phyloP scores from a whole-genome alignment of 2,329 filamentous ascomycete genomes.

The Aspergillus quadricinctus region DNA sequence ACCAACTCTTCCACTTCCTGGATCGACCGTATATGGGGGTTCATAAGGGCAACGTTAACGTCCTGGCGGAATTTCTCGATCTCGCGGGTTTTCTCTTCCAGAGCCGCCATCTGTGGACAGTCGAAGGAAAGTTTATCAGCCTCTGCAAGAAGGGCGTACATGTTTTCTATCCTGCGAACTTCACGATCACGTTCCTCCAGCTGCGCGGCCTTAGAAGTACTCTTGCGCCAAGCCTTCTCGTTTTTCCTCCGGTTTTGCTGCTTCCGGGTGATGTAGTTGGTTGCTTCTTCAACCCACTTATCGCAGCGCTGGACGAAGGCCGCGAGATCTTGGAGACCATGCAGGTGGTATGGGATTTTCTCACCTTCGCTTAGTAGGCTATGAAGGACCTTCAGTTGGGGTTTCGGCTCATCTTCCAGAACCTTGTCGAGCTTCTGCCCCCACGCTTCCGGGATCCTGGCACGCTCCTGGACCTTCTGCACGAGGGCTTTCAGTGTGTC shows the following conservation, averaged over 20 bases:
- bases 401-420: constrained; percentile 76
- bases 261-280: constrained; percentile 92
- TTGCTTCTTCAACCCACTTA: constrained; percentile 96
- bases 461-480: constrained; percentile 79
- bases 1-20: constrained; percentile 82
- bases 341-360: constrained; percentile 86
- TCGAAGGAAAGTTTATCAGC: constrained; percentile 89
- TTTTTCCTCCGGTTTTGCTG: constrained; percentile 96
- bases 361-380: constrained; percentile 87
- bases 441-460: constrained; percentile 81
- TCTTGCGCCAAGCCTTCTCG: constrained; percentile 78
- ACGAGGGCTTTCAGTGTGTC: constrained; percentile 63
- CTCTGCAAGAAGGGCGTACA: constrained; percentile 75
- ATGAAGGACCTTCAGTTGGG: constrained; percentile 80
- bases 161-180: constrained; percentile 81
- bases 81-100: constrained; percentile 78
- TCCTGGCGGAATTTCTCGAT: constrained; percentile 81
- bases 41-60: constrained; percentile 66
- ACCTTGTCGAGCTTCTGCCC: constrained; percentile 82
- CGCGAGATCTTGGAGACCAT: constrained; percentile 74
- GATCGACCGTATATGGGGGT: constrained; percentile 59
- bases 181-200: constrained; percentile 80
- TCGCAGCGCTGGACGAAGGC: constrained; percentile 94
- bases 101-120: constrained; percentile 79
- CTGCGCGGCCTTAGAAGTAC: constrained; percentile 68